Base-by-base conservation (phyloP, 257 asterid genomes). In the Craterostigma plantagineum region DNA sequence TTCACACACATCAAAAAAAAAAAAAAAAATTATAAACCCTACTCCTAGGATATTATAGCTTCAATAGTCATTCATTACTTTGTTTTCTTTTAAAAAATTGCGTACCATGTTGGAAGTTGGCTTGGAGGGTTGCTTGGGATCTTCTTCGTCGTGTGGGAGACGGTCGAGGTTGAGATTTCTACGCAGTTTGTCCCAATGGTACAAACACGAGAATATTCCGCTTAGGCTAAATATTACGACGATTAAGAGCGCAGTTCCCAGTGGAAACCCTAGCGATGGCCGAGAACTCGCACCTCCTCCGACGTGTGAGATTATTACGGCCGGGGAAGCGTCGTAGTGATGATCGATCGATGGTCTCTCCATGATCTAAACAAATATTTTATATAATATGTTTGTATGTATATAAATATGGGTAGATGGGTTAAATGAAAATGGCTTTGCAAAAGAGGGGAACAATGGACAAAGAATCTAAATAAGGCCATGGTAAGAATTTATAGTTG, bases 151-250 rank as follows among this genome's bases (percentile, higher is more conserved):
- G 6, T 23, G 4, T 23, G n/a, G n/a, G n/a, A n/a, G n/a, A n/a
- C 30, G 30, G 30, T 23, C 30, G 30, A 23, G 30, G 30, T 23
- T 30, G 49, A 76, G 48, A 11, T 71, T 50, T 0, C 72, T 73
- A 0, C 74, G 79, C 44, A 76, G 67, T 53, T 72, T 76, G 35
- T 72, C 87, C 86, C 86, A 75, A 34, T 75, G 86, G 60, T 75
- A 75, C 43, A 72, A 69, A 49, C 86, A 75, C 9, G 78, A 75
- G 43, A 71, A 68, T 33, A 75, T 54, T 7, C 86, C 86, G 36
- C 81, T 71, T 51, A 75, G 54, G 67, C 69, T 63, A 51, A 75
- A 71, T 33, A 75, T 66, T 35, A 72, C 51, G 3, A 75, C 62
- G 57, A 75, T 36, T 1, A 75, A 61, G 7, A 75, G 69, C 27